These are phyloP conservation scores for Colletotrichum euphorbiae DNA, from an alignment of 2,329 filamentous ascomycete species.

Conservation along the genomic window DNA sequence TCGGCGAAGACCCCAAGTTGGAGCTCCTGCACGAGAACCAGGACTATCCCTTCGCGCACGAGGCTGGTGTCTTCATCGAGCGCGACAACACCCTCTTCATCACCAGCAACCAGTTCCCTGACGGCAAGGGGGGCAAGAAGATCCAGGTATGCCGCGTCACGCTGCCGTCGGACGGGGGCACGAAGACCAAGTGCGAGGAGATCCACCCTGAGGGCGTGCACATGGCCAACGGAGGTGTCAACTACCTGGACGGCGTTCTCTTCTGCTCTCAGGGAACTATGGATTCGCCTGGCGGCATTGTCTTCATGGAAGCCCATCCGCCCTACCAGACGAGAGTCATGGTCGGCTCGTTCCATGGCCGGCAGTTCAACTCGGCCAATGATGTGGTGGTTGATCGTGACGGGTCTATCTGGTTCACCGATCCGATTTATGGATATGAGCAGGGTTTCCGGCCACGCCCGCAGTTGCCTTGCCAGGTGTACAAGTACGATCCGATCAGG, in stretches of 20 bases:
- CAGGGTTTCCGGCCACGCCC: slow-evolving; percentile 60
- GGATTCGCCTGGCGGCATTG: slow-evolving; percentile 46
- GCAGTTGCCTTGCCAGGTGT: slow-evolving; percentile 59
- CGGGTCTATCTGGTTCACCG: slow-evolving; percentile 62
- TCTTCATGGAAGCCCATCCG: slow-evolving; percentile 47
- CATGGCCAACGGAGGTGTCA: slow-evolving; percentile 63
- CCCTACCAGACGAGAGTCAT: slow-evolving; percentile 47
- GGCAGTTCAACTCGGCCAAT: slow-evolving; percentile 61
- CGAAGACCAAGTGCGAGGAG: slow-evolving; percentile 47
- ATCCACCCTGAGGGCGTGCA: slow-evolving; percentile 48
- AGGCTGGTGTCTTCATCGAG: slow-evolving; percentile 54
- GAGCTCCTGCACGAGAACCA: slow-evolving; percentile 53
- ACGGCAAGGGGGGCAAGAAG: slow-evolving; percentile 40
- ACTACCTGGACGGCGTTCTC: slow-evolving; percentile 54
- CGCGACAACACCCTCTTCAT: slow-evolving; percentile 47
- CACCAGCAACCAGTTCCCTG: slow-evolving; percentile 49
- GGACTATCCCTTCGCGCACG: slow-evolving; percentile 61
- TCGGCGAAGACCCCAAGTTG: slow-evolving; percentile 50
- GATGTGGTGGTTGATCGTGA: slow-evolving; percentile 58
- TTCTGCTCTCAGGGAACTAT: slow-evolving; percentile 55
- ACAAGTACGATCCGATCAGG: slow-evolving; percentile 56
- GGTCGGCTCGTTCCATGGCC: slow-evolving; percentile 53
- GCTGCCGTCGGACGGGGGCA: slow-evolving; percentile 36
- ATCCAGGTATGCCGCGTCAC: slow-evolving; percentile 48
- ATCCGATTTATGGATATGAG: slow-evolving; percentile 60